These are phyloP conservation scores for Teratosphaeria pseudoeucalypti DNA, from an alignment of 2,329 filamentous ascomycete species.

Conservation along the genomic window DNA sequence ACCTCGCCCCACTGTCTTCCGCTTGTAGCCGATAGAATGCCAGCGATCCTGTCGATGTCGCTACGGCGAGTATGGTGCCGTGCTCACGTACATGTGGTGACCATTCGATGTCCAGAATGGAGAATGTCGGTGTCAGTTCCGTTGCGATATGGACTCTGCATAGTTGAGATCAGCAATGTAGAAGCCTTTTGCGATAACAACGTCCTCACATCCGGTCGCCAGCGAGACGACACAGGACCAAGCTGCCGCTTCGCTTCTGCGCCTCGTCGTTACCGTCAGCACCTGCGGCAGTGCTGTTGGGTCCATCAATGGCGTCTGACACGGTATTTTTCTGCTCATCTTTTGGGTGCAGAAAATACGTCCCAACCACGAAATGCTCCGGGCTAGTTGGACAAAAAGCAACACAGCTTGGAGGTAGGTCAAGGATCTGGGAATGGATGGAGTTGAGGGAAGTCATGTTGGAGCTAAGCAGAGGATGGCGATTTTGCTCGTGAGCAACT, in stretches of 20 bases:
- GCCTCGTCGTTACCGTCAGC: background rate
- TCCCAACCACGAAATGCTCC: slow-evolving; percentile 67
- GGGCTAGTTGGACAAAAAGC: slow-evolving; percentile 57
- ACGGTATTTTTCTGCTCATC: background rate
- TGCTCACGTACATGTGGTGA: slow-evolving; percentile 37
- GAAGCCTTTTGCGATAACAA: background rate
- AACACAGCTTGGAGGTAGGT: slow-evolving; percentile 67
- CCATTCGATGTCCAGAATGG: slow-evolving; percentile 74
- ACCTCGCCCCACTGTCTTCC: background rate
- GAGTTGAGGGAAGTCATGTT: slow-evolving; percentile 28
- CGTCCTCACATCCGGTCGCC: slow-evolving; percentile 46
- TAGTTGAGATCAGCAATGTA: slow-evolving; percentile 15
- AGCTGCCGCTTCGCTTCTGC: slow-evolving; percentile 54
- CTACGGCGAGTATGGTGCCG: slow-evolving; percentile 53
- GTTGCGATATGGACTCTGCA: slow-evolving; percentile 11
- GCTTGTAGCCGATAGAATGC: slow-evolving; percentile 48
- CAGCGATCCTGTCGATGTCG: slow-evolving; percentile 65
- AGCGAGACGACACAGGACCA: slow-evolving; percentile 54
- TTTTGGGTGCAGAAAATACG: slow-evolving; percentile 61
- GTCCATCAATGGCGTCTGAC: background rate
- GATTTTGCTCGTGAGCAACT: background rate
- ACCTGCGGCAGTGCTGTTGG: background rate
- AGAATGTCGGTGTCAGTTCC: slow-evolving; percentile 11
- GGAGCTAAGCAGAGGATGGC: background rate
- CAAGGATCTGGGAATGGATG: slow-evolving; percentile 43